A percentile compares a stretch with the other conserved stretches of the same genome.
phyloP scores from a whole-genome alignment of 1,284 basidiomycete genomes.

The Boletus subluridellus region DNA sequence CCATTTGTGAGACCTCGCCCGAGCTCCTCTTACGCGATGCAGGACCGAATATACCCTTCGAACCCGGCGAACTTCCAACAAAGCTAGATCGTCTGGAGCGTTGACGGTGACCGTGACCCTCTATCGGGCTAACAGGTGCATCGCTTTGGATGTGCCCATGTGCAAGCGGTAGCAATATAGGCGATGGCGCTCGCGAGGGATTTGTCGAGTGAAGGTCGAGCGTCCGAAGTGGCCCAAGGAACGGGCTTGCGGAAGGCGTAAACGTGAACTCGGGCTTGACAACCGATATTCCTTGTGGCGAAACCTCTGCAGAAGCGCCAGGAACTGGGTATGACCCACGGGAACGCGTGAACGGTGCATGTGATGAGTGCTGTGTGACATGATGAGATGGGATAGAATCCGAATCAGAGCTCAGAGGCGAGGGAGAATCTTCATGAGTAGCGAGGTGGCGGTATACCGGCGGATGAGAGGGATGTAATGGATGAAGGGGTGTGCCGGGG shows the following conservation, averaged over 20 bases:
- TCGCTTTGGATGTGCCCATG: conserved; percentile 27
- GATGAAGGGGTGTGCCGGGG: conserved; percentile 41
- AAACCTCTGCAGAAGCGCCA: conserved; percentile 23
- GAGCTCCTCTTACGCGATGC: conserved; percentile 33
- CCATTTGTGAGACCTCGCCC: conserved; percentile 28
- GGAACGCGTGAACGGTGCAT: conserved; percentile 22
- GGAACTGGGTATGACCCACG: conserved; percentile 23
- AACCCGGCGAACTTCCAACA: conserved; percentile 42
- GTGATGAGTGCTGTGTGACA: conserved; percentile 27
- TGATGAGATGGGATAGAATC: conserved; percentile 45
- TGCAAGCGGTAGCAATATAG: conserved; percentile 59
- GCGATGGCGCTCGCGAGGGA: conserved; percentile 64
- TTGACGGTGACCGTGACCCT: conserved; percentile 27
- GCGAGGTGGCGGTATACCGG: conserved; percentile 37
- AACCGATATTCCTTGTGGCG: conserved; percentile 24
- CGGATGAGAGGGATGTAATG: conserved; percentile 32
- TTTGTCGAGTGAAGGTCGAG: conserved; percentile 67
- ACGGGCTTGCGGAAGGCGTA: conserved; percentile 76
- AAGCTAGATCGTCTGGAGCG: conserved; percentile 33
- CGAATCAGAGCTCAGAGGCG: conserved; percentile 66
- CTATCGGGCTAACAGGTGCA: conserved; percentile 34
- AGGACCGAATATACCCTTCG: conserved; percentile 27
- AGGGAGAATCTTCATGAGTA: conserved; percentile 57
- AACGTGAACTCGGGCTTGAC: conserved; percentile 38
- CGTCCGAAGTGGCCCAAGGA: conserved; percentile 76